These are phyloP conservation scores for Leccinum olivaceopallidum DNA, from an alignment of 768 basidiomycete genomes.

Conservation along the genomic window DNA sequence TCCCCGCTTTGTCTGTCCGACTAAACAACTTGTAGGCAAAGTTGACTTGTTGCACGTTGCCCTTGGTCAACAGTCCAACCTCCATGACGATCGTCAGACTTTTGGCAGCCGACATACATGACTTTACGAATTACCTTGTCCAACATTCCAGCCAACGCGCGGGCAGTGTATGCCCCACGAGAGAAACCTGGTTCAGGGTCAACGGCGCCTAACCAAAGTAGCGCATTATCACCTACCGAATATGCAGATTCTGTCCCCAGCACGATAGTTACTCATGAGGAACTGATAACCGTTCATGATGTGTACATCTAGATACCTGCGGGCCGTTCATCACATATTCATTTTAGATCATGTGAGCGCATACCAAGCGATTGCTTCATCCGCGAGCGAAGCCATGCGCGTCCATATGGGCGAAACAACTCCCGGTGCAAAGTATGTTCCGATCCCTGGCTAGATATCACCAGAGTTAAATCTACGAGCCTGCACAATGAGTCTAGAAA, in stretches of 20 bases:
- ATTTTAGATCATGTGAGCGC: conserved; percentile 10
- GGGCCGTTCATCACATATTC: not conserved
- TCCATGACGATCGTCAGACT: conserved; percentile 26
- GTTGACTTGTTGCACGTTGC: conserved; percentile 66
- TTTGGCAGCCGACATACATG: not conserved
- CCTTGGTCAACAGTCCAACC: conserved; percentile 70
- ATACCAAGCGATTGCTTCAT: conserved; percentile 74
- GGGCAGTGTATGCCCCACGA: conserved; percentile 62
- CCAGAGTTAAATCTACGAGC: not conserved
- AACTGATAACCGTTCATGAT: conserved; percentile 76
- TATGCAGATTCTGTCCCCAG: conserved; percentile 72
- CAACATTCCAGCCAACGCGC: conserved; percentile 76
- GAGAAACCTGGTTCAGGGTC: conserved; percentile 61
- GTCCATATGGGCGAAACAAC: conserved; percentile 62
- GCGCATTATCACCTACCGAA: conserved; percentile 48
- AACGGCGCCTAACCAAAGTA: conserved; percentile 1
- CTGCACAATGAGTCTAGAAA: not conserved
- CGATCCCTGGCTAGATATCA: conserved; percentile 44
- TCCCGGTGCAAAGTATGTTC: conserved; percentile 58
- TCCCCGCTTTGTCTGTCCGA: conserved; percentile 45
- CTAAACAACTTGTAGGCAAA: conserved; percentile 78
- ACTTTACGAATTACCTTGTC: conserved; percentile 49
- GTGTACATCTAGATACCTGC: conserved; percentile 69
- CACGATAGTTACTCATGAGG: conserved; percentile 75
- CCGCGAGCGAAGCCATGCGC: conserved; percentile 60